Evolutionary conservation across 768 basidiomycete species (phyloP).

Genomic region (Gymnopilus dilepis): DNA sequence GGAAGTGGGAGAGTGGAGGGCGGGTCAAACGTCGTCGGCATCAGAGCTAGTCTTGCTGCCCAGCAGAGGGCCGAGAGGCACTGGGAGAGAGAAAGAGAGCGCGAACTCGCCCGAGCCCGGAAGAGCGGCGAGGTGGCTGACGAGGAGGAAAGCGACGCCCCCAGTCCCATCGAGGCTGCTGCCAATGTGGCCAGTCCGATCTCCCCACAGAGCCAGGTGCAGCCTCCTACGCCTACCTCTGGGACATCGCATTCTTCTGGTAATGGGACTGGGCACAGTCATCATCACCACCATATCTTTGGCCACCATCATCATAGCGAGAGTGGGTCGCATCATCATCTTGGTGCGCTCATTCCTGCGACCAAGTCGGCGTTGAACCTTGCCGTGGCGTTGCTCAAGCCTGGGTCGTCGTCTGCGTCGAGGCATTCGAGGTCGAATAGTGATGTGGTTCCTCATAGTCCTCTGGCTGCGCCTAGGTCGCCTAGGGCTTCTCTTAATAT

Average conservation of each 20-base stretch:
- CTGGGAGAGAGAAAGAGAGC: constrained; percentile 26
- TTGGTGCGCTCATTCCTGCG: constrained; percentile 18
- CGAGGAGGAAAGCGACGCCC: neutral
- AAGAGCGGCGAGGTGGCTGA: constrained; percentile 28
- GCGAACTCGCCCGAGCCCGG: constrained; percentile 24
- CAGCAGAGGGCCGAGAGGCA: constrained; percentile 17
- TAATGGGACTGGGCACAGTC: constrained; percentile 1
- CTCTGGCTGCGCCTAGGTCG: constrained; percentile 22
- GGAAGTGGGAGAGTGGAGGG: constrained; percentile 21
- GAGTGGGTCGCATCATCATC: neutral
- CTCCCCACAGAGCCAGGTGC: constrained; percentile 17
- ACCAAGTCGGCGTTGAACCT: constrained; percentile 48
- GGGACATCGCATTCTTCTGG: constrained; percentile 5
- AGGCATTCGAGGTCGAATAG: constrained; percentile 47
- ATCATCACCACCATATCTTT: neutral
- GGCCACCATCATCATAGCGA: neutral
- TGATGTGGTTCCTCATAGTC: constrained; percentile 33
- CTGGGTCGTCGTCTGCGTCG: constrained; percentile 21
- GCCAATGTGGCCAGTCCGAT: constrained; percentile 17
- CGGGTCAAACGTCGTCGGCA: constrained; percentile 4
- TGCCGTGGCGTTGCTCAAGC: constrained; percentile 50
- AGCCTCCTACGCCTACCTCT: constrained; percentile 4
- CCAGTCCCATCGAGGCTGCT: constrained; percentile 6
- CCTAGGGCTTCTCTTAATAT: constrained; percentile 41
- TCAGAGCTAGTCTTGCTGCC: constrained; percentile 9